phyloP scores from a whole-genome alignment of 768 basidiomycete species.

The Heimioporus sp. region DNA sequence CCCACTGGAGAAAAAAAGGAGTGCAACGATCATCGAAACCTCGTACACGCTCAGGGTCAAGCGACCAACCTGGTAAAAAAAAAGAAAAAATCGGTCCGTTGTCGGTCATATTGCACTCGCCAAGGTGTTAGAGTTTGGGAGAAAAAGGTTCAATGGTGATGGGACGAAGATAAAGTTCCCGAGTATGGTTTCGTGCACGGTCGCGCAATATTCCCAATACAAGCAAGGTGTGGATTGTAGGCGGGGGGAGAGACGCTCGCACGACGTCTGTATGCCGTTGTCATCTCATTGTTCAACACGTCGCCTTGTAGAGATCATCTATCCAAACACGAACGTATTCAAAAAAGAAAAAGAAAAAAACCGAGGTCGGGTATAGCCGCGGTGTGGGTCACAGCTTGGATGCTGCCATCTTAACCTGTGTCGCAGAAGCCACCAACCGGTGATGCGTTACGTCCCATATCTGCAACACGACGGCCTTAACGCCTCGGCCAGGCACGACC shows the following conservation, averaged over 20 bases:
- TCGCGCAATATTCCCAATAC: background rate
- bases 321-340: background rate
- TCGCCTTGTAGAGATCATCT: background rate
- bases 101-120: background rate
- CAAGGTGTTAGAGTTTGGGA: background rate
- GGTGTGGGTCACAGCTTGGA: conserved; percentile 10
- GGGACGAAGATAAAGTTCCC: background rate
- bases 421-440: conserved; percentile 41
- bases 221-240: too few species aligned
- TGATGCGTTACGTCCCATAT: conserved; percentile 41
- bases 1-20: background rate
- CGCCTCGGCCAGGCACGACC: background rate
- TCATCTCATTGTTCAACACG: too few species aligned
- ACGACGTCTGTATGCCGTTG: too few species aligned
- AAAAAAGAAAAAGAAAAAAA: too few species aligned
- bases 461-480: conserved; percentile 18
- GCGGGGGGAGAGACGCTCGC: too few species aligned
- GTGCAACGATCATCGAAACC: too few species aligned
- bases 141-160: background rate
- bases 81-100: background rate
- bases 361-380: too few species aligned
- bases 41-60: background rate
- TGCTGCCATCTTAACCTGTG: conserved; percentile 39
- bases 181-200: too few species aligned
- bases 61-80: background rate